Conservation (phyloP, 202 grass and related monocot genomes). For the Elaeis oleifera region DNA sequence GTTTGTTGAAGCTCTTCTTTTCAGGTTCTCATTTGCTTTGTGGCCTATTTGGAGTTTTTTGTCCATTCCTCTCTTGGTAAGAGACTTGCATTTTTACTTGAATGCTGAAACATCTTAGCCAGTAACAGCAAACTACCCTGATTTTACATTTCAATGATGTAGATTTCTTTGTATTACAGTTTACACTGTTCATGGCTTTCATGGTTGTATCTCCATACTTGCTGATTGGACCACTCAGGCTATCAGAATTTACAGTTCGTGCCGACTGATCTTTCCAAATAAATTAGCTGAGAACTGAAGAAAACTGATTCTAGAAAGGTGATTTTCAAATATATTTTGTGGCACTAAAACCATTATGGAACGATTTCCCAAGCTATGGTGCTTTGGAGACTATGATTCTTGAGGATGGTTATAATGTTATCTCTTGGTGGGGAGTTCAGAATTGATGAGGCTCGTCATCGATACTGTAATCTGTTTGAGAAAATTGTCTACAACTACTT, state of each 20-base stretch:
- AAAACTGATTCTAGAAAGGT: neutral
- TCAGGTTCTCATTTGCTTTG: slow-evolving; percentile 1
- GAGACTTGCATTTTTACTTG: neutral
- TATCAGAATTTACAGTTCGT: neutral
- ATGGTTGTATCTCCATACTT: neutral
- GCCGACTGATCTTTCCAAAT: neutral
- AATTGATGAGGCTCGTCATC: no score
- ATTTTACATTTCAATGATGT: neutral
- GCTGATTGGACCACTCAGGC: neutral
- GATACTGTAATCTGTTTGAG: no score
- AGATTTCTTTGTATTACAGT: neutral
- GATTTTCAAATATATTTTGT: no score
- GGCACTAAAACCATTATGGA: no score
- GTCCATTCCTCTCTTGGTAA: neutral
- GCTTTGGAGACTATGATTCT: no score
- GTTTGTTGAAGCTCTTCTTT: neutral
- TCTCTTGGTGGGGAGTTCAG: no score
- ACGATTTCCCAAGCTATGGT: no score
- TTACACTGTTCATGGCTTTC: neutral
- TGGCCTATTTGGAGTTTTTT: slow-evolving; percentile 5
- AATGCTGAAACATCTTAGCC: no score
- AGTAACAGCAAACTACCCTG: neutral
- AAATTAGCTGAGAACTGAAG: neutral
- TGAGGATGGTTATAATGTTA: no score
- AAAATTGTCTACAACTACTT: no score